Percentiles rank a stretch among this genome's conserved stretches.
These are phyloP conservation scores for Cladosporium phlei DNA, from an alignment of 2,329 filamentous ascomycete genomes.

Conservation along the genomic window DNA sequence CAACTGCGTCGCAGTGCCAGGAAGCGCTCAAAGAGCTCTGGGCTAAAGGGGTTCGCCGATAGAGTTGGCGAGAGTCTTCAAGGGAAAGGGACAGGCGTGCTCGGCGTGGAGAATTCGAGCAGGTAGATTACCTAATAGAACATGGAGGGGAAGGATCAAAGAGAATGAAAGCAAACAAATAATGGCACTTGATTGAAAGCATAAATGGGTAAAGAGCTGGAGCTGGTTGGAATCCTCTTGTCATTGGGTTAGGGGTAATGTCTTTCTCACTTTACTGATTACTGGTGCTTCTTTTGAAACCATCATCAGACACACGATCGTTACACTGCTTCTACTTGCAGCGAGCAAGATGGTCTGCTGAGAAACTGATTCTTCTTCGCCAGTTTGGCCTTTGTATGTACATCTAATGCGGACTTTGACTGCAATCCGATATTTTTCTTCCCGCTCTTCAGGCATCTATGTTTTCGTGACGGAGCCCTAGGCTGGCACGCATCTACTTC, in stretches of 20 bases:
- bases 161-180: not conserved
- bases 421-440: not conserved
- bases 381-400: too few relatives aligned
- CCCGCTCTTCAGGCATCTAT: too few relatives aligned
- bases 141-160: not conserved
- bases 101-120: slow-evolving; percentile 37
- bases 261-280: too few relatives aligned
- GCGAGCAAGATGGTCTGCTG: too few relatives aligned
- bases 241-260: slow-evolving; percentile 2
- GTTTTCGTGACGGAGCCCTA: too few relatives aligned
- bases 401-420: not conserved
- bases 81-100: slow-evolving; percentile 41
- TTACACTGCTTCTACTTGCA: too few relatives aligned
- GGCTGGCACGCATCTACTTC: too few relatives aligned
- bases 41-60: slow-evolving; percentile 41
- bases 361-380: too few relatives aligned
- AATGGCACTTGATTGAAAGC: not conserved
- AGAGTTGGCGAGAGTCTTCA: slow-evolving; percentile 44
- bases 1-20: slow-evolving; percentile 36
- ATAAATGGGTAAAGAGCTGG: not conserved
- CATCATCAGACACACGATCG: too few relatives aligned
- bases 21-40: slow-evolving; percentile 31
- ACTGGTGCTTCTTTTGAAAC: too few relatives aligned
- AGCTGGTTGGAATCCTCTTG: not conserved
- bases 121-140: not conserved